Percentiles rank a stretch among this genome's conserved stretches.
Conservation (phyloP, 306 rosid species). For the Pueraria montana region DNA sequence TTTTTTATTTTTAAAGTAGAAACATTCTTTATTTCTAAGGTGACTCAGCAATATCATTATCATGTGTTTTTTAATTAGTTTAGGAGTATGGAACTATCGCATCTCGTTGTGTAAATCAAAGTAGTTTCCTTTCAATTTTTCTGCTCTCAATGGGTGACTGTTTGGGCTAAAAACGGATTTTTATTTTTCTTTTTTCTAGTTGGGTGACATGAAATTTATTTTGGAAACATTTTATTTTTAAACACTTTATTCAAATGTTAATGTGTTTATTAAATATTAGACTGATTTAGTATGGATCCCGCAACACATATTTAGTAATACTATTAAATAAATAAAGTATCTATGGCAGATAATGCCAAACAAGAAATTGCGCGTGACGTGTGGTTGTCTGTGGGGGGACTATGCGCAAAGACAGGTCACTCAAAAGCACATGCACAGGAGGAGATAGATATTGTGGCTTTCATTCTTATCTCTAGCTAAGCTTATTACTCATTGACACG, state of each 20-base stretch:
- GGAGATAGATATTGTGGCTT: conserved; percentile 9
- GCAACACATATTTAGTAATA: background rate
- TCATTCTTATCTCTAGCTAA: conserved; percentile 35
- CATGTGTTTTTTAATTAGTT: background rate
- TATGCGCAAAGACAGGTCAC: conserved; percentile 11
- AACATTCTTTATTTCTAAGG: conserved; percentile 1
- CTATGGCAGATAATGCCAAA: background rate
- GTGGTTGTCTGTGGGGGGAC: background rate
- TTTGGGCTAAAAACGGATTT: background rate
- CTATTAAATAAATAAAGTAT: background rate
- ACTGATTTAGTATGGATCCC: background rate
- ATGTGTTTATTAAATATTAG: background rate
- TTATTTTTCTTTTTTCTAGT: background rate
- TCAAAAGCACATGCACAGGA: conserved; percentile 4
- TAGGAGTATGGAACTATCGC: background rate
- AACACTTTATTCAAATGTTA: background rate
- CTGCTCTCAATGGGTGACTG: background rate
- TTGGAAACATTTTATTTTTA: background rate
- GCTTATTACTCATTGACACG: conserved; percentile 10
- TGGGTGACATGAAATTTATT: background rate
- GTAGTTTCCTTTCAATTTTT: background rate
- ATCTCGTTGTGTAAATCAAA: background rate
- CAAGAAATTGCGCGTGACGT: conserved; percentile 7
- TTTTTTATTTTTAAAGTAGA: conserved; percentile 11
- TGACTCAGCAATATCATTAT: background rate